Conservation (phyloP, 352 stramenopile species). For the Phytopythium aichiense region DNA sequence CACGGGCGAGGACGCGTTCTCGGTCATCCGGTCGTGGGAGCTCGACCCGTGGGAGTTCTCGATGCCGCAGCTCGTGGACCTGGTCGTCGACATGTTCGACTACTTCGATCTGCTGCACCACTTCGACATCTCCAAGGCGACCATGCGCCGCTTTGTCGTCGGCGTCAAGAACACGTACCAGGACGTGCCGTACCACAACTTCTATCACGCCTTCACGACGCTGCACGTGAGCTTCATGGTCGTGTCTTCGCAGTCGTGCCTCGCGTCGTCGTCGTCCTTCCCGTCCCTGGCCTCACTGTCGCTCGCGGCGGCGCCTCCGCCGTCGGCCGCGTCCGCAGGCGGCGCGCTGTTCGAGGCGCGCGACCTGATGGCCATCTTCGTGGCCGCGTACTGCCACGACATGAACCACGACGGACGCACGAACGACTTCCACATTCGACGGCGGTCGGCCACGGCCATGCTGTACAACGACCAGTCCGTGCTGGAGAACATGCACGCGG, state of each 20-base stretch:
- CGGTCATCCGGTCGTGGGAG: constrained; percentile 38
- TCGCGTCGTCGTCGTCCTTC: not conserved
- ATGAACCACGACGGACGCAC: constrained; percentile 87
- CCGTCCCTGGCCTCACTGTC: constrained; percentile 21
- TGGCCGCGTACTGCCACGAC: constrained; percentile 83
- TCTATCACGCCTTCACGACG: constrained; percentile 78
- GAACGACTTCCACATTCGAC: constrained; percentile 87
- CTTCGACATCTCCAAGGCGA: constrained; percentile 52
- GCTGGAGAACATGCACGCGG: constrained; percentile 87
- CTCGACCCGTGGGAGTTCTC: constrained; percentile 62
- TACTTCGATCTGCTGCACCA: constrained; percentile 56
- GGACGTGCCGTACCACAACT: constrained; percentile 86
- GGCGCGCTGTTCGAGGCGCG: constrained; percentile 36
- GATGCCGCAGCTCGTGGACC: constrained; percentile 57
- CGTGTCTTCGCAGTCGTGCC: constrained; percentile 41
- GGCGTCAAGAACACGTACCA: constrained; percentile 71
- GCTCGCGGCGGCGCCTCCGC: constrained; percentile 13
- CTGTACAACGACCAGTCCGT: constrained; percentile 88
- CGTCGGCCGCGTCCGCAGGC: constrained; percentile 7
- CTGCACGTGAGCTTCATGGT: constrained; percentile 80
- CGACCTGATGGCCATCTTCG: constrained; percentile 72
- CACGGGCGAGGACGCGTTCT: constrained; percentile 8
- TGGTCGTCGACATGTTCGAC: constrained; percentile 71
- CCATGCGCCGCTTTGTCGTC: constrained; percentile 61
- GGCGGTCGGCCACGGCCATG: constrained; percentile 68